Conservation (phyloP, 768 basidiomycete genomes). For the Gyrodon lividus region DNA sequence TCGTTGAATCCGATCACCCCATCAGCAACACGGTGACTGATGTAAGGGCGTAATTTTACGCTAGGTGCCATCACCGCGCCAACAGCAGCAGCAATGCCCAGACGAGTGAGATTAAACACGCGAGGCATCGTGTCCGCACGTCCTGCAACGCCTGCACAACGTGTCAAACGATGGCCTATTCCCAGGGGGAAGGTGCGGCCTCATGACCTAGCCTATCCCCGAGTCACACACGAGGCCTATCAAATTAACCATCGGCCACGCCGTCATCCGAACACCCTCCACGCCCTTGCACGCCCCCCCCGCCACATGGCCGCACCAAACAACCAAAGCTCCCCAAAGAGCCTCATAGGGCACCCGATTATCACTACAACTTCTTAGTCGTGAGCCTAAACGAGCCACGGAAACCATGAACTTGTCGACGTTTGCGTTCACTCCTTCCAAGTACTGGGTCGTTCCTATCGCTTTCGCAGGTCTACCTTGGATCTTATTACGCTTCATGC, state of each 20-base stretch:
- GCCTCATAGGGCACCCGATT: constrained; percentile 26
- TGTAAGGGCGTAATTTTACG: constrained; percentile 1
- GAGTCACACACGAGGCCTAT: constrained; percentile 20
- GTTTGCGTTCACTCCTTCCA: constrained; percentile 26
- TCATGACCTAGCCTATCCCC: neutral
- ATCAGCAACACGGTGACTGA: constrained; percentile 20
- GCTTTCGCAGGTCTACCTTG: constrained; percentile 28
- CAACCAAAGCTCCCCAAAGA: constrained; percentile 11
- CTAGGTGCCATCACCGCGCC: constrained; percentile 6
- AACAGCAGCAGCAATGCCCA: constrained; percentile 3
- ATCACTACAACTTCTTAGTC: constrained; percentile 7
- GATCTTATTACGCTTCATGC: constrained; percentile 20
- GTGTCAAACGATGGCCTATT: constrained; percentile 16
- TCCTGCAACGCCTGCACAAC: constrained; percentile 18
- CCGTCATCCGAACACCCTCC: neutral
- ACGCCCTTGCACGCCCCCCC: constrained; percentile 10
- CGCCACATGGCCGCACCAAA: constrained; percentile 30
- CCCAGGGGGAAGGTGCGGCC: constrained; percentile 15
- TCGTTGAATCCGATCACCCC: neutral
- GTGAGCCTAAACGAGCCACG: constrained; percentile 21
- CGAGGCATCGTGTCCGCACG: constrained; percentile 9
- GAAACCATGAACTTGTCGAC: constrained; percentile 30
- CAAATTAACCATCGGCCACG: constrained; percentile 4
- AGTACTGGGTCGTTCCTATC: constrained; percentile 27
- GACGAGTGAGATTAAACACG: constrained; percentile 20